Base-by-base conservation (phyloP, 2,329 filamentous ascomycete genomes). In the Claviceps arundinis region DNA sequence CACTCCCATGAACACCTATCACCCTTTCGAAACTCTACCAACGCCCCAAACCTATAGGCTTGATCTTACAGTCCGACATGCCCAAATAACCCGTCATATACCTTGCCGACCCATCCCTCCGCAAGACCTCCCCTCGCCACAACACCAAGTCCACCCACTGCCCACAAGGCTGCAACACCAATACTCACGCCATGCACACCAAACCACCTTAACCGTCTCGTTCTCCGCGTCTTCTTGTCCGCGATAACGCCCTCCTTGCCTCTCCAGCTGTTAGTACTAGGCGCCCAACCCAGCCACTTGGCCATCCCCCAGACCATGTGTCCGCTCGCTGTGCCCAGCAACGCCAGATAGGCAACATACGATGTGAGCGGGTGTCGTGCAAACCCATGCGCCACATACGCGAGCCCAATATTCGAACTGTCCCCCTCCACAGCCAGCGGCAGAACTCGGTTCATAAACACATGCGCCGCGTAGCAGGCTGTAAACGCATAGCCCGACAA, bases 281-380 rank as follows among this genome's bases (percentile, higher is more conserved):
- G 83, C 49, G 82, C 74, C 47, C 78, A 72, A 0, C 81, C 81
- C 54, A 90, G 70, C 86, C 88, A 96, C 66, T 81, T 85, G n/a
- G 88, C 87, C 69, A 81, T 80, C 2, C 90, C 90, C 80, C 89
- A 94, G 7, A 87, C 79, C 65, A 90, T 82, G 70, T 96, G 90
- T 54, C 82, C 87, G 24, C 79, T 82, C 0, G 82, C 85, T 0
- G 84, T 68, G 16, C 71, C 72, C 6, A 95, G 71, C 48, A 96
- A 72, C 1, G 81, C 75, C 1, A 72, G 61, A 65, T 94, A 95
- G 1, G 85, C 83, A 1, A 76, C 59, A 64, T 81, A 85, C n/a
- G 85, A 80, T 8, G 84, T 65, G 1, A 75, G 58, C 0, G 84
- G 82, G 60, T 87, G 84, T 14, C 80, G 76, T 34, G 85, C 82